Evolutionary conservation across 2,329 filamentous ascomycete genomes (phyloP), one percentile per base, ranked within the genome.

Genomic region (Endoconidiophora polonica): DNA sequence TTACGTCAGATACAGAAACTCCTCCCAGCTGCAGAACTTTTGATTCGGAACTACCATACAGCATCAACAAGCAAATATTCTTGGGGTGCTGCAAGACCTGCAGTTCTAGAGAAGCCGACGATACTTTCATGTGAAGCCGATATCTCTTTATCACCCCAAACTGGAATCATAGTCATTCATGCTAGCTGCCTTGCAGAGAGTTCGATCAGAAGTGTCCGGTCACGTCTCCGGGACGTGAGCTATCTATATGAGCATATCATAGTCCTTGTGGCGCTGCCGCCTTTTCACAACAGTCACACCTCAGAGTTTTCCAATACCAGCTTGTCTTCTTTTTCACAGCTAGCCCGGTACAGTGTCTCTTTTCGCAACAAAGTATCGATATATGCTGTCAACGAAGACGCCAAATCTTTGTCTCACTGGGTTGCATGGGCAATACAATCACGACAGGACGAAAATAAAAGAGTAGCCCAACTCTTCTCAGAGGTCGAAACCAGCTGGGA

Each of bases 201-300:
- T 9, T 33, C 7, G 5, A 33, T 33, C 29, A 33, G 12, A 3
- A 33, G 29, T 33, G 29, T 12, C 4, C 29, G 12, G 29, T 10
- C 29, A 33, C 29, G 29, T 33, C 29, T 33, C 7, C 59, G 63
- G 3, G 62, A 60, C 5, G 65, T 81, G 0, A 70, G 76, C 10
- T 49, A 58, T 1, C 71, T 77, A 7, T 90, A 91, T 58, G 79
- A 85, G 22, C 42, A 44, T 7, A 4, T 44, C 5, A 26, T 44
- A 10, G 10, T 24, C 3, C 26, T 44, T 4, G 42, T 33, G 9
- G 29, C 12, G 9, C 29, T 33, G 12, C 29, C 29, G 29, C 12
- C 29, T 33, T 33, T 33, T 10, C 7, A 12, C 12, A 33, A 33
- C 6, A 33, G 29, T 33, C 29, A 33, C 4, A 12, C 29, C 29